phyloP scores from a whole-genome alignment of 495 filamentous ascomycete species.

The Penicillium fimorum region DNA sequence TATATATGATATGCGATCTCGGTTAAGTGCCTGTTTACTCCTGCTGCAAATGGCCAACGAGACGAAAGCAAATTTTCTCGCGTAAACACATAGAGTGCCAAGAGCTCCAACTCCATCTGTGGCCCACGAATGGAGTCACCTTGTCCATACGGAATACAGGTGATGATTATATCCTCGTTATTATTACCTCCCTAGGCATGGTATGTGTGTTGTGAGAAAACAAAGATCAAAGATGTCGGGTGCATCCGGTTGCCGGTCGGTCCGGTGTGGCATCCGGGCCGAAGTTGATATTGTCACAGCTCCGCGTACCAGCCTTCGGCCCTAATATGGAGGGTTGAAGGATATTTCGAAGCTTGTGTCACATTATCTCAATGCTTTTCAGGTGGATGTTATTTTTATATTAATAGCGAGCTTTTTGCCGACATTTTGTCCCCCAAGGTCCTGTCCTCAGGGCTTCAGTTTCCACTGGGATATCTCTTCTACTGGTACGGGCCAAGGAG shows the following conservation, averaged over 20 bases:
- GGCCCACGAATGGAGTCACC: background rate
- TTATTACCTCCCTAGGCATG: background rate
- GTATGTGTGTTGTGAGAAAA: background rate
- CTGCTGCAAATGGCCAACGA: background rate
- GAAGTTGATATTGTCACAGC: background rate
- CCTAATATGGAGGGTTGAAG: background rate
- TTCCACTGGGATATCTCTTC: background rate
- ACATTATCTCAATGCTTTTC: background rate
- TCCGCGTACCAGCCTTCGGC: background rate
- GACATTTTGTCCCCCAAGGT: background rate
- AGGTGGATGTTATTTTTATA: background rate
- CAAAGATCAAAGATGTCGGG: background rate
- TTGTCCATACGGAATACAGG: background rate
- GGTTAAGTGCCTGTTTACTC: background rate
- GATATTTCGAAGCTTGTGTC: background rate
- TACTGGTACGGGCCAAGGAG: background rate
- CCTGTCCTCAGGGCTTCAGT: background rate
- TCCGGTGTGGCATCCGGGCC: background rate
- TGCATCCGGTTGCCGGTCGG: background rate
- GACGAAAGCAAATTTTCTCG: background rate
- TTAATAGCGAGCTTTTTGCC: background rate
- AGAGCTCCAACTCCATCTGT: slow-evolving; percentile 1
- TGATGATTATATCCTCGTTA: background rate
- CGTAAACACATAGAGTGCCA: background rate
- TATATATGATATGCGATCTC: background rate